Conservation (phyloP, 176 grass and related monocot species). For the Canna indica region DNA sequence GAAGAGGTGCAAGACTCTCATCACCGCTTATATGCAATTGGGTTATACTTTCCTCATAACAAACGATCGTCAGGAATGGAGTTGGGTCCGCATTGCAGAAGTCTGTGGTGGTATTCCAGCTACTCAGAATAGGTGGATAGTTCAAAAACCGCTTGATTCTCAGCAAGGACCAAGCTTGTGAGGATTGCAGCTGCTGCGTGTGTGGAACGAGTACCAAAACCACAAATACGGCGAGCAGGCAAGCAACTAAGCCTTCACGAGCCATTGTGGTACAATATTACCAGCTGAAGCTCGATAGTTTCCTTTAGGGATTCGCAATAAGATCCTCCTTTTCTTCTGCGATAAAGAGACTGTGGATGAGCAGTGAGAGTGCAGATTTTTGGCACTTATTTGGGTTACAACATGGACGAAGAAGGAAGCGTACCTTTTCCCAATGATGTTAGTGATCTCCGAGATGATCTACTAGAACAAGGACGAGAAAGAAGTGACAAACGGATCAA, state of each 20-base stretch:
- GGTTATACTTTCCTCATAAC: constrained; percentile 71
- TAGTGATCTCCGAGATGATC: background rate
- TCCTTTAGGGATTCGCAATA: background rate
- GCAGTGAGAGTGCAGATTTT: background rate
- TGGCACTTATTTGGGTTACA: background rate
- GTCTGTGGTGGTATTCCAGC: constrained; percentile 63
- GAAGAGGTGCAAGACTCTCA: constrained; percentile 29
- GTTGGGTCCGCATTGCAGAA: constrained; percentile 50
- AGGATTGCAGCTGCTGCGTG: constrained; percentile 43
- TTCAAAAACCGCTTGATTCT: constrained; percentile 66
- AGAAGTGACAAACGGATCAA: background rate
- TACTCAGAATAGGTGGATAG: constrained; percentile 36
- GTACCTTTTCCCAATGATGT: background rate
- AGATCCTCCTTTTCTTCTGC: constrained; percentile 2
- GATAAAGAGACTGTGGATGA: background rate
- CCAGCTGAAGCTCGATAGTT: background rate
- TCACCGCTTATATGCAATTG: constrained; percentile 62
- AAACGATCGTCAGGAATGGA: constrained; percentile 42
- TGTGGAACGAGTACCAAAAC: constrained; percentile 38
- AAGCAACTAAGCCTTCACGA: background rate
- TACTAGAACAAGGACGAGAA: background rate
- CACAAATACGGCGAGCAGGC: constrained; percentile 40
- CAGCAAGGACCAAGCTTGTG: constrained; percentile 68
- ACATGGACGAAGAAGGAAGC: background rate
- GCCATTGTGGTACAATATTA: background rate